phyloP scores from a whole-genome alignment of 768 basidiomycete genomes.

The Russula sp. region DNA sequence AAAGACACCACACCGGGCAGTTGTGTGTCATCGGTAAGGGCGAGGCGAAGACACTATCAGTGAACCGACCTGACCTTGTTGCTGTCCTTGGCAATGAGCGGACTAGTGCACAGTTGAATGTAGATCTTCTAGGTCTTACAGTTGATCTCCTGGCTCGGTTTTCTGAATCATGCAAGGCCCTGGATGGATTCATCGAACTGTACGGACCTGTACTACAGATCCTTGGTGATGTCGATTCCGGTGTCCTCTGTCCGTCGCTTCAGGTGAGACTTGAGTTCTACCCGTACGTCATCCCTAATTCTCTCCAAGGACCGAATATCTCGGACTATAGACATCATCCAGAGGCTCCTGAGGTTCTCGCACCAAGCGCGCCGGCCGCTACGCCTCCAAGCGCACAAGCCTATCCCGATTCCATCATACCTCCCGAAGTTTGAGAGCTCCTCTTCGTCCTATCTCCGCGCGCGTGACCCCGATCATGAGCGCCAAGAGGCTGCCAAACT shows the following conservation, averaged over 20 bases:
- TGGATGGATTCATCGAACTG: slow-evolving; percentile 82
- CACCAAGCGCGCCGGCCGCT: slow-evolving; percentile 71
- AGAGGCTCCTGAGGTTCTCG: slow-evolving; percentile 68
- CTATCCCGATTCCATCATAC: slow-evolving; percentile 90
- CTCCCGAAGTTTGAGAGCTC: slow-evolving; percentile 87
- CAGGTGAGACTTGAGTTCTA: slow-evolving; percentile 40
- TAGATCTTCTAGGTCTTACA: slow-evolving; percentile 58
- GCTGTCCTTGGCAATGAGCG: slow-evolving; percentile 35
- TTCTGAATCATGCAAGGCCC: slow-evolving; percentile 68
- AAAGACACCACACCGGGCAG: slow-evolving; percentile 55
- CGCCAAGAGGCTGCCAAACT: slow-evolving; percentile 83
- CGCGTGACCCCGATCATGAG: slow-evolving; percentile 89
- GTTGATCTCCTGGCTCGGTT: slow-evolving; percentile 61
- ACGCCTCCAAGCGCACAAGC: slow-evolving; percentile 85
- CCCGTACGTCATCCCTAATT: background rate
- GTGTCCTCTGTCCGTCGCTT: slow-evolving; percentile 43
- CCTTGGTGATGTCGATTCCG: slow-evolving; percentile 46
- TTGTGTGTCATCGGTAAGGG: slow-evolving; percentile 36
- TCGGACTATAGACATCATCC: slow-evolving; percentile 23
- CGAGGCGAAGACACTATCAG: slow-evolving; percentile 36
- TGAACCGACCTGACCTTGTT: slow-evolving; percentile 44
- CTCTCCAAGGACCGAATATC: slow-evolving; percentile 4
- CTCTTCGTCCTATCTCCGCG: slow-evolving; percentile 67
- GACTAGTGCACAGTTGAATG: slow-evolving; percentile 60
- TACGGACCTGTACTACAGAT: slow-evolving; percentile 62